Conservation (phyloP, 345 rosid genomes). For the Eucalyptus pauciflora region DNA sequence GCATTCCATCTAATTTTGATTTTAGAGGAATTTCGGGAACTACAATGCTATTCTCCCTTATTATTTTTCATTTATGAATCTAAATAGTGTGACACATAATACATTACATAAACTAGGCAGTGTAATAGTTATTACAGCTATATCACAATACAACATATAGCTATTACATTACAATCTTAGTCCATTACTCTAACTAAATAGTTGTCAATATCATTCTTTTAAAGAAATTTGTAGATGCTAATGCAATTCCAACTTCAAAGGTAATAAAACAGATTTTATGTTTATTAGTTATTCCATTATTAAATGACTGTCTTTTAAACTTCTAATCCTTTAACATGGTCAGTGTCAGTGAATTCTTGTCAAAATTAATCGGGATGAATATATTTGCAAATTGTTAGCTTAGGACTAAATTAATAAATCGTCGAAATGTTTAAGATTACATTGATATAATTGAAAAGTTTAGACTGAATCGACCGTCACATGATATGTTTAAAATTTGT, state of each 20-base stretch:
- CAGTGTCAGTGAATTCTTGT: neutral
- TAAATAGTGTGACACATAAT: too few species aligned
- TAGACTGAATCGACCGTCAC: fast-evolving
- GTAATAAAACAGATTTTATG: too few species aligned
- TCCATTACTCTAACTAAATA: neutral
- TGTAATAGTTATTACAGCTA: neutral
- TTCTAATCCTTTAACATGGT: too few species aligned
- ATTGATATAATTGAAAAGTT: neutral
- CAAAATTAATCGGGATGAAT: fast-evolving
- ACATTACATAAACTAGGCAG: too few species aligned
- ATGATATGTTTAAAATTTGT: neutral
- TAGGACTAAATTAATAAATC: fast-evolving
- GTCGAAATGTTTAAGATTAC: too few species aligned
- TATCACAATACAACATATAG: neutral
- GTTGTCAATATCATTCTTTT: neutral
- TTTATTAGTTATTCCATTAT: too few species aligned
- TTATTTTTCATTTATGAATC: neutral
- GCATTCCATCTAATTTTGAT: neutral
- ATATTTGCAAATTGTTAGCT: fast-evolving
- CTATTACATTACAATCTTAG: too few species aligned
- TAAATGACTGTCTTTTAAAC: neutral
- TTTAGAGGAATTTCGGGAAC: neutral
- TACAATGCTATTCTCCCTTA: neutral
- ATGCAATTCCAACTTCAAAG: neutral
- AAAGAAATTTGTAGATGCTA: neutral